A percentile compares a stretch with the other conserved stretches of the same genome.
These are phyloP conservation scores for Leccinum pallidistipes DNA, from an alignment of 1,284 basidiomycete genomes.

Conservation along the genomic window DNA sequence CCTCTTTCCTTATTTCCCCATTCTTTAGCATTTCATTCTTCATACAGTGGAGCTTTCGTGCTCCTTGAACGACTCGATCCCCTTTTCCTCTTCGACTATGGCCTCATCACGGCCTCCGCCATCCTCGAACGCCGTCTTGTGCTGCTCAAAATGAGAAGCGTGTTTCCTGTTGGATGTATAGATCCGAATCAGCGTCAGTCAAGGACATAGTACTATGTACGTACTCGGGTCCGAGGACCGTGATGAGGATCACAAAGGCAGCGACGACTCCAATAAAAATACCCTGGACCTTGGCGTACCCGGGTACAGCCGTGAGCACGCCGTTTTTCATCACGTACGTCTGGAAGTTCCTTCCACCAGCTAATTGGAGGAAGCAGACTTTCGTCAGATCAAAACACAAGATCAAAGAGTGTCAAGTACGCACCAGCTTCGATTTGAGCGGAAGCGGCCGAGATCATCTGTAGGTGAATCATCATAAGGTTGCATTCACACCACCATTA, in stretches of 20 bases:
- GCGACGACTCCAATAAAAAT: constrained; percentile 83
- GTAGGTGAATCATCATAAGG: constrained; percentile 10
- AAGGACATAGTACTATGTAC: constrained; percentile 25
- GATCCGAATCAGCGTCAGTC: background rate
- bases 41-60: constrained; percentile 5
- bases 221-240: constrained; percentile 72
- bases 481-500: background rate
- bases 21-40: constrained; percentile 1
- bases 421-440: constrained; percentile 90
- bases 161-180: constrained; percentile 54
- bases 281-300: constrained; percentile 86
- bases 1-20: background rate
- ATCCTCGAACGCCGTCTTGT: constrained; percentile 76
- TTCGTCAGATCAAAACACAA: constrained; percentile 33
- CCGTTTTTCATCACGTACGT: constrained; percentile 54
- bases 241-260: constrained; percentile 66
- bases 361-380: constrained; percentile 33
- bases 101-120: constrained; percentile 58
- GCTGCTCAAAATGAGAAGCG: constrained; percentile 80
- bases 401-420: constrained; percentile 78
- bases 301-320: constrained; percentile 50
- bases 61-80: background rate
- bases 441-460: constrained; percentile 87
- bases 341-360: constrained; percentile 59
- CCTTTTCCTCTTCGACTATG: constrained; percentile 11